Evolutionary conservation across 164 flowering plant species (phyloP).

Genomic region (Nelumbo lutea): DNA sequence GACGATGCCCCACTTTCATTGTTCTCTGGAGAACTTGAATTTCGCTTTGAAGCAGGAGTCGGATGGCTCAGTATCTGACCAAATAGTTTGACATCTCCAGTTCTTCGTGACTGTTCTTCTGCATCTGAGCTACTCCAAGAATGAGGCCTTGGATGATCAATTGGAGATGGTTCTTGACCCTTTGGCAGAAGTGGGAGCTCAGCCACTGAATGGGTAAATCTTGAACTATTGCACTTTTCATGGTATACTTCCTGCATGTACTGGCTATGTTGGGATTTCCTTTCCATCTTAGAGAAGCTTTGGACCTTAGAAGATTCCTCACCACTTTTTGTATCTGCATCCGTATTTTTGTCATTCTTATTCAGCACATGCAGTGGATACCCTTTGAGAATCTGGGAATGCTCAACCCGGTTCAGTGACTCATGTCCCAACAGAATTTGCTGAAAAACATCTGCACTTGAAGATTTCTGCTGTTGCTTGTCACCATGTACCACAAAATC

Average conservation of each 20-base stretch:
- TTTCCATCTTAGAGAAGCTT: constrained; percentile 20
- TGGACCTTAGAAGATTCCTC: constrained; percentile 22
- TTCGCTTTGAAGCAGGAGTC: constrained; percentile 31
- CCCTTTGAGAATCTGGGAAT: constrained; percentile 34
- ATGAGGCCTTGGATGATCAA: constrained; percentile 20
- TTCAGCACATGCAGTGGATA: constrained; percentile 36
- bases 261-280: constrained; percentile 11
- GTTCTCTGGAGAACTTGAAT: constrained; percentile 19
- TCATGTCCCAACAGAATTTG: constrained; percentile 15
- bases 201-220: constrained; percentile 18
- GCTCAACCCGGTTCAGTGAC: constrained; percentile 19
- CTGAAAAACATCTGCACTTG: constrained; percentile 16
- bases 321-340: constrained; percentile 9
- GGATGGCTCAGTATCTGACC: constrained; percentile 68
- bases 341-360: constrained; percentile 37
- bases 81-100: constrained; percentile 73
- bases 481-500: constrained; percentile 21
- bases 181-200: constrained; percentile 29
- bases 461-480: constrained; percentile 14
- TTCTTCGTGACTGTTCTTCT: constrained; percentile 38
- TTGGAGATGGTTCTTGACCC: constrained; percentile 17
- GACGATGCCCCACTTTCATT: constrained; percentile 15
- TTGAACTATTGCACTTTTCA: constrained; percentile 36
- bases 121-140: constrained; percentile 37
- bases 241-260: constrained; percentile 27